Evolutionary conservation across 257 asterid genomes (phyloP), one percentile per base, ranked within the genome.

Genomic region (Ligustrum vulgare): DNA sequence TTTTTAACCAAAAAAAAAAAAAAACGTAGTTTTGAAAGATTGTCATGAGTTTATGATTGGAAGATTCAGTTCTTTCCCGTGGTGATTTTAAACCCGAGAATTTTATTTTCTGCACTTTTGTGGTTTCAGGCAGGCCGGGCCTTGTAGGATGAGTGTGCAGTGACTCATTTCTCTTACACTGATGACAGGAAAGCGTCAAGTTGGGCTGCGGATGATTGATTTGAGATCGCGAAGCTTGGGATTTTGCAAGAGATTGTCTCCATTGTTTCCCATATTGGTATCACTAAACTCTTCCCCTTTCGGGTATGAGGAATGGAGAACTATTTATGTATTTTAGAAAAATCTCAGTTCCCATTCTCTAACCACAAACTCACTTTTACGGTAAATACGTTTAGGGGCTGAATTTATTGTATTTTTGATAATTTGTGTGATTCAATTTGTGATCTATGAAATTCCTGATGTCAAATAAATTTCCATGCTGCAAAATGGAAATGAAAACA

Each of bases 171-270:
- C 39, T 85, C 89, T 3, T 92, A 87, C 49, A 80, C 84, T 18
- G 94, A 87, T 36, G 81, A 82, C 71, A 82, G 71, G 67, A 75
- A 79, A 75, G 72, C 75, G 73, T 72, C 88, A 2, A 72, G 70
- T 68, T 84, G 77, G 33, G 12, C 81, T n/a, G 70, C 80, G 3
- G 97, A 87, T 39, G 97, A 93, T n/a, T 94, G 98, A 36, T 92
- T 94, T 20, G 98, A 94, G 84, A 91, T 94, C 28, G 75, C 98
- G 0, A 91, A 92, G 73, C 97, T 94, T 34, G 98, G 94, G 68
- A 89, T 94, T 76, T 73, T 92, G 1, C 81, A 83, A 31, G 90
- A 87, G 72, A 88, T 94, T 75, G 89, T 88, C 3, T 77, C 86
- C 8, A 83, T 95, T 39, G 87, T 92, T 85, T 85, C 89, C n/a